These are phyloP conservation scores for Apiotrichum laibachii DNA, from an alignment of 1,284 basidiomycete genomes.

Conservation along the genomic window DNA sequence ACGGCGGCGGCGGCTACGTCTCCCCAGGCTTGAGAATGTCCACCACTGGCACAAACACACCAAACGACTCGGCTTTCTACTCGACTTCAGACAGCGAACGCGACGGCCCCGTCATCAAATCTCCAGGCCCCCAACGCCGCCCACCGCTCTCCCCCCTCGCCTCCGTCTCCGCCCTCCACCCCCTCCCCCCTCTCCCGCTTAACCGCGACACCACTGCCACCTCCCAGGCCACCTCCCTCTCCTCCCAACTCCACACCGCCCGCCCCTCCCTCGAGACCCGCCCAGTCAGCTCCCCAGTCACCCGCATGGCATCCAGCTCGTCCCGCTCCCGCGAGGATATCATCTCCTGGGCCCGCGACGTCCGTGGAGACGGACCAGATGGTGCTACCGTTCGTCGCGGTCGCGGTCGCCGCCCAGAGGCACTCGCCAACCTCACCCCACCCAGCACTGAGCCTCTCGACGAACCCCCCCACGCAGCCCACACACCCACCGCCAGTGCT, in stretches of 20 bases:
- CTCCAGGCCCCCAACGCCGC: background rate
- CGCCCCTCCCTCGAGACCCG: conserved; percentile 16
- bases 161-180: background rate
- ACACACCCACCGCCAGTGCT: conserved; percentile 23
- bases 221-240: conserved; percentile 11
- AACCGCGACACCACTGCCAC: background rate
- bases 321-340: conserved; percentile 48
- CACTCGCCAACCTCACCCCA: conserved; percentile 13
- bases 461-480: conserved; percentile 7
- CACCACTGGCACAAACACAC: conserved; percentile 38
- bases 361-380: conserved; percentile 24
- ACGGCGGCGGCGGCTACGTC: background rate
- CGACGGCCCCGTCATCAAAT: conserved; percentile 14
- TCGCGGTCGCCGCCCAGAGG: conserved; percentile 11
- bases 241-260: conserved; percentile 17
- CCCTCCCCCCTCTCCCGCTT: conserved; percentile 10
- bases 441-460: conserved; percentile 22
- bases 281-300: conserved; percentile 24
- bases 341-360: conserved; percentile 44
- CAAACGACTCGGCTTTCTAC: conserved; percentile 41
- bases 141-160: background rate
- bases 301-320: conserved; percentile 39
- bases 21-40: conserved; percentile 28
- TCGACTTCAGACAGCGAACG: conserved; percentile 41
- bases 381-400: conserved; percentile 10